A percentile compares a stretch with the other conserved stretches of the same genome.
Conservation (phyloP, 129 eudicot genomes). For the Heracleum sosnowskyi region DNA sequence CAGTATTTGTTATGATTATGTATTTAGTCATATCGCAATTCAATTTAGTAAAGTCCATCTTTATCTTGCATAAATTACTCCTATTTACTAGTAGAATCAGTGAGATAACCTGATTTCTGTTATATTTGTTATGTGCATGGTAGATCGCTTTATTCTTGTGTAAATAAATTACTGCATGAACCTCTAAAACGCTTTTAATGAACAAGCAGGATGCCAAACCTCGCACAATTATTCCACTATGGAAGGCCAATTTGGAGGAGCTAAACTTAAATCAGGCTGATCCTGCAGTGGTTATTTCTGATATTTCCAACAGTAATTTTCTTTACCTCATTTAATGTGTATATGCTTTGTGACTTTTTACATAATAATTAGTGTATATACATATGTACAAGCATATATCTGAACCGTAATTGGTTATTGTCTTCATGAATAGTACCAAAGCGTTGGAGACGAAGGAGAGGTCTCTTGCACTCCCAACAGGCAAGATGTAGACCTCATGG, state of each 20-base stretch:
- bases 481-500: conserved; percentile 16
- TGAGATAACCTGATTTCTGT: not conserved
- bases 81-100: not conserved
- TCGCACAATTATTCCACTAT: conserved; percentile 58
- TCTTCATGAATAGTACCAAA: conserved; percentile 66
- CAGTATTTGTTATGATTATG: not conserved
- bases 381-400: not conserved
- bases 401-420: conserved; percentile 21
- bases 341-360: not conserved
- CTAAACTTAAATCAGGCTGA: conserved; percentile 57
- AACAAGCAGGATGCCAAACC: conserved; percentile 82
- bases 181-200: conserved; percentile 7
- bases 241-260: conserved; percentile 88
- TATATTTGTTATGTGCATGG: not conserved
- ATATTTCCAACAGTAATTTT: conserved; percentile 58
- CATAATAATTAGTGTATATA: not conserved
- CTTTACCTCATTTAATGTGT: conserved; percentile 16
- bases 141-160: not conserved
- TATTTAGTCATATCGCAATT: not conserved
- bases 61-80: not conserved
- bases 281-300: conserved; percentile 63
- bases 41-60: not conserved
- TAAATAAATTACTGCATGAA: not conserved
- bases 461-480: conserved; percentile 49
- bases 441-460: conserved; percentile 75